These are phyloP conservation scores for Ogataea trehalophila DNA, from an alignment of 805 yeast genomes.

Conservation along the genomic window DNA sequence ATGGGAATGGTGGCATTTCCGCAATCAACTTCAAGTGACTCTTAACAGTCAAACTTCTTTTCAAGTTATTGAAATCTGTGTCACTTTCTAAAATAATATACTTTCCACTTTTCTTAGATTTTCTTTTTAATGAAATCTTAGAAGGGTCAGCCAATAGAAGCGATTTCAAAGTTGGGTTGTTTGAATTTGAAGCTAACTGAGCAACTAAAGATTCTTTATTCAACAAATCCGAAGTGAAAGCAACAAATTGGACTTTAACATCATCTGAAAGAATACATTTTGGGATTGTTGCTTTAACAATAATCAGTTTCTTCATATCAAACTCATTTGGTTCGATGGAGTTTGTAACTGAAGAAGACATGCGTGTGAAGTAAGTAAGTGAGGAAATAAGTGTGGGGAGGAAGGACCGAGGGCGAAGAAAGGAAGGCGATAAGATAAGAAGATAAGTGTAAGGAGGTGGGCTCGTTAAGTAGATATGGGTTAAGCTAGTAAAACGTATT, in stretches of 20 bases:
- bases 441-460: no score
- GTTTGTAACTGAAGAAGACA: neutral
- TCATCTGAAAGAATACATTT: neutral
- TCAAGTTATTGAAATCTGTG: constrained; percentile 39
- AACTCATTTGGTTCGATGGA: neutral
- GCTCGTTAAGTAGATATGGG: no score
- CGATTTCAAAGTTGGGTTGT: neutral
- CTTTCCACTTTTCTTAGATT: constrained; percentile 40
- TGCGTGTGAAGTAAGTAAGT: neutral
- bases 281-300: constrained; percentile 7
- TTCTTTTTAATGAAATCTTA: constrained; percentile 28
- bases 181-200: neutral
- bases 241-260: neutral
- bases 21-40: constrained; percentile 35
- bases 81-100: constrained; percentile 35
- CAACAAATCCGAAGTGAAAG: constrained; percentile 5
- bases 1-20: neutral
- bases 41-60: constrained; percentile 45
- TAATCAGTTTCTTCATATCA: constrained; percentile 1
- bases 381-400: neutral
- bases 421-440: neutral
- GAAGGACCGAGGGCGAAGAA: neutral
- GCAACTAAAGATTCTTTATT: constrained; percentile 2
- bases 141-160: neutral
- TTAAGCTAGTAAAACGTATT: no score